These are phyloP conservation scores for Geopyxis carbonaria DNA, from an alignment of 495 filamentous ascomycete species.

Conservation along the genomic window DNA sequence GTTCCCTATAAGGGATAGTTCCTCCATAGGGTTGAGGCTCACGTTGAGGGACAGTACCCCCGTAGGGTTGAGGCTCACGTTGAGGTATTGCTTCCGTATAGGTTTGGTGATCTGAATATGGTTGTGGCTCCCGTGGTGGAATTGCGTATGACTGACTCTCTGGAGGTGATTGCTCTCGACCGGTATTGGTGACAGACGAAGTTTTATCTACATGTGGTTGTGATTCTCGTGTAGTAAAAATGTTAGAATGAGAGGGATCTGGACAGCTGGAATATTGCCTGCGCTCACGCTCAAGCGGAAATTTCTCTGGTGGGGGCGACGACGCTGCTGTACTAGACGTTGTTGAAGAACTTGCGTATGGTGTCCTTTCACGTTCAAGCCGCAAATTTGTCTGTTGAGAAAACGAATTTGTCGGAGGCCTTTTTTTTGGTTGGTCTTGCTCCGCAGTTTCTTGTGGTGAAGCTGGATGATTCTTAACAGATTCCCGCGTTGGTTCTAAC, in stretches of 20 bases:
- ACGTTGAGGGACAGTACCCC: background rate
- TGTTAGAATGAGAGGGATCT: background rate
- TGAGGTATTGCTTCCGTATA: too few relatives aligned
- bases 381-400: background rate
- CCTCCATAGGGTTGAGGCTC: background rate
- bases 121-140: background rate
- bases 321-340: constrained; percentile 3
- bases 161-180: too few relatives aligned
- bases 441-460: background rate
- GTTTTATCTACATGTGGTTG: too few relatives aligned
- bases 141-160: too few relatives aligned
- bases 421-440: background rate
- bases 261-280: background rate
- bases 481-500: background rate
- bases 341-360: constrained; percentile 3
- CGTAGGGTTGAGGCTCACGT: too few relatives aligned
- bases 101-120: background rate
- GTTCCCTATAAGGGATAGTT: too few relatives aligned
- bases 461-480: background rate
- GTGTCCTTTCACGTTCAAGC: constrained; percentile 3
- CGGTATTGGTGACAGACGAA: too few relatives aligned
- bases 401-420: background rate
- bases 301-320: constrained; percentile 2
- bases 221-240: too few relatives aligned
- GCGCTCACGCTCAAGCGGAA: constrained; percentile 1